Evolutionary conservation across 148 eudicot species (phyloP).

Genomic region (Tetragonia tetragonoides): DNA sequence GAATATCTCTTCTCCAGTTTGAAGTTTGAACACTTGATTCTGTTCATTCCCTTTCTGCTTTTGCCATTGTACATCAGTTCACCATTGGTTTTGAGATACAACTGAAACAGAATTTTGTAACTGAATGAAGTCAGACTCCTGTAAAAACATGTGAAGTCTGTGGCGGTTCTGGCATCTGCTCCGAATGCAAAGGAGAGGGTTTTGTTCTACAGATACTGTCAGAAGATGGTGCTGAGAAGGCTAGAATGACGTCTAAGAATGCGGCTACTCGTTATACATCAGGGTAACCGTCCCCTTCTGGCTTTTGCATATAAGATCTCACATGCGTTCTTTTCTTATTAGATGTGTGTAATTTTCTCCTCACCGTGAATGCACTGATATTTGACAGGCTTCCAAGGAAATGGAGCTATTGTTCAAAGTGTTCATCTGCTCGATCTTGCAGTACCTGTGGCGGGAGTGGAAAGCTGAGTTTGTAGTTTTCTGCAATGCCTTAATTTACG

Average conservation of each 20-base stretch:
- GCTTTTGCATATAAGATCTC: neutral
- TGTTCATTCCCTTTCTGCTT: too few species aligned
- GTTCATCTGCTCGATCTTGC: conserved; percentile 83
- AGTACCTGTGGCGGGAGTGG: conserved; percentile 79
- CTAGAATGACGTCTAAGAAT: conserved; percentile 64
- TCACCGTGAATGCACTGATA: neutral
- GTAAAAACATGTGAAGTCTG: conserved; percentile 71
- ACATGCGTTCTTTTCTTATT: neutral
- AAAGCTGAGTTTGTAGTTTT: conserved; percentile 42
- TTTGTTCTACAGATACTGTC: conserved; percentile 74
- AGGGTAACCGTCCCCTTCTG: conserved; percentile 43
- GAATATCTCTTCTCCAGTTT: too few species aligned
- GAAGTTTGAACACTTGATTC: too few species aligned
- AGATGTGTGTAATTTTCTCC: neutral
- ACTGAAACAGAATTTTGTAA: conserved; percentile 12
- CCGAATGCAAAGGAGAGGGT: conserved; percentile 97
- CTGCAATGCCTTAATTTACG: neutral
- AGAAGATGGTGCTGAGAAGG: conserved; percentile 67
- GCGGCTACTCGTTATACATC: conserved; percentile 92
- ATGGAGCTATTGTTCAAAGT: conserved; percentile 95
- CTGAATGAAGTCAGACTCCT: conserved; percentile 52
- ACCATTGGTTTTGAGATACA: neutral
- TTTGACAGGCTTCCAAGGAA: conserved; percentile 87
- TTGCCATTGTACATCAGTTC: too few species aligned
- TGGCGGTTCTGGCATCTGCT: conserved; percentile 84